Percentiles rank a stretch among this genome's conserved stretches.
These are phyloP conservation scores for Serendipita vermifera DNA, from an alignment of 768 basidiomycete species.

Conservation along the genomic window DNA sequence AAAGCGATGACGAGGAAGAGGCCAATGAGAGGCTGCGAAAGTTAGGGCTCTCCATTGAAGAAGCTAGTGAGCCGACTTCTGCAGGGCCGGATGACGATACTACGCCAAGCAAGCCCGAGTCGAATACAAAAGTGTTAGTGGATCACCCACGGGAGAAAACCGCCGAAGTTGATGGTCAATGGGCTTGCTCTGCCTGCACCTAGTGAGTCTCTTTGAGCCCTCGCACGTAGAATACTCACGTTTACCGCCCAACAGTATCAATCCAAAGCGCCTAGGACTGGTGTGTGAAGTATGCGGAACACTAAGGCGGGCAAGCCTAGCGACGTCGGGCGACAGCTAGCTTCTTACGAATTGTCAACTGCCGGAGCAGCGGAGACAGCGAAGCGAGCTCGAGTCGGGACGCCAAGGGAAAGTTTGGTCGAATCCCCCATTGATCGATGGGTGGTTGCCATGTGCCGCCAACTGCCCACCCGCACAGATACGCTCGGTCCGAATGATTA, in stretches of 20 bases:
- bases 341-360: too few species aligned
- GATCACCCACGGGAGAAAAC: not conserved
- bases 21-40: constrained; percentile 25
- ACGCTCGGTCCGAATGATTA: too few species aligned
- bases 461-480: too few species aligned
- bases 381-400: too few species aligned
- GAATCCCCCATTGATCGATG: too few species aligned
- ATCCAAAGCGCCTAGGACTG: not conserved
- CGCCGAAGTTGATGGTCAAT: constrained; percentile 19
- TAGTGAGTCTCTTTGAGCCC: constrained; percentile 33
- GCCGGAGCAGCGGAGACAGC: too few species aligned
- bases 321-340: too few species aligned
- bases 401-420: too few species aligned
- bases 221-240: not conserved
- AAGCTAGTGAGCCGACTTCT: constrained; percentile 2
- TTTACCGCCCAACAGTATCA: not conserved
- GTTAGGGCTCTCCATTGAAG: constrained; percentile 1
- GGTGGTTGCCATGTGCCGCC: too few species aligned
- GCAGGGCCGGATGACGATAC: not conserved
- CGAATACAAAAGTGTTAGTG: not conserved
- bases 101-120: not conserved
- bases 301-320: not conserved
- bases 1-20: constrained; percentile 31
- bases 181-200: constrained; percentile 52
- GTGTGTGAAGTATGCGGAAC: not conserved